Evolutionary conservation across 768 basidiomycete species (phyloP), one percentile per base, ranked within the genome.

Genomic region (Termitomyces sp.): DNA sequence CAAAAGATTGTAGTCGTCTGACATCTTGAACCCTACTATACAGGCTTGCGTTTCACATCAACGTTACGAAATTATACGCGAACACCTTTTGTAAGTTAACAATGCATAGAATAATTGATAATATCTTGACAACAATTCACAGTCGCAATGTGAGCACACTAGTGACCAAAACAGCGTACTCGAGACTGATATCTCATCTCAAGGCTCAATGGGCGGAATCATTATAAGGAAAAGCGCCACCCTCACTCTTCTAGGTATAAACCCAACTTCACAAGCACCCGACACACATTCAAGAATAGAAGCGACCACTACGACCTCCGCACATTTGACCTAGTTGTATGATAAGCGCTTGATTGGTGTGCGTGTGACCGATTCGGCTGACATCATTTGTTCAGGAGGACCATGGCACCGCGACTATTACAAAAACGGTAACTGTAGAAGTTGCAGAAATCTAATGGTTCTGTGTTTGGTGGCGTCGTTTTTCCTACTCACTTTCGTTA

Each of bases 71-170:
- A 9, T 29, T 29, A 29, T 29, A 29, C 9, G 29, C 29, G 5
- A 29, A 29, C 9, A 29, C 29, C 29, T 29, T 29, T 9, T 29
- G 29, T 29, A 29, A 29, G 29, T 29, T 4, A 29, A 29, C 29
- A 29, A 29, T 4, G 9, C 9, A 29, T 29, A 9, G 29, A 4
- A 9, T 29, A 4, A 9, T 9, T 2, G 3, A 13, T 11, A 10
- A 12, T 13, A n/a, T 83, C 15, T 47, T 52, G 5, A 29, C 20
- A 40, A 9, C 22, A 31, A 29, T 29, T 29, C 9, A 4, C 9
- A 29, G 29, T 29, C 9, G 29, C 29, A 29, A 29, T 29, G 29
- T 29, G 29, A 29, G 29, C 29, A 29, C 29, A 29, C 5, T 9
- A 9, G 29, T 29, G 23, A 16, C 20, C 13, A 16, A 20, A 22